Evolutionary conservation across 2,329 filamentous ascomycete genomes (phyloP), one percentile per base, ranked within the genome.

Genomic region (Fusarium guadeloupense): DNA sequence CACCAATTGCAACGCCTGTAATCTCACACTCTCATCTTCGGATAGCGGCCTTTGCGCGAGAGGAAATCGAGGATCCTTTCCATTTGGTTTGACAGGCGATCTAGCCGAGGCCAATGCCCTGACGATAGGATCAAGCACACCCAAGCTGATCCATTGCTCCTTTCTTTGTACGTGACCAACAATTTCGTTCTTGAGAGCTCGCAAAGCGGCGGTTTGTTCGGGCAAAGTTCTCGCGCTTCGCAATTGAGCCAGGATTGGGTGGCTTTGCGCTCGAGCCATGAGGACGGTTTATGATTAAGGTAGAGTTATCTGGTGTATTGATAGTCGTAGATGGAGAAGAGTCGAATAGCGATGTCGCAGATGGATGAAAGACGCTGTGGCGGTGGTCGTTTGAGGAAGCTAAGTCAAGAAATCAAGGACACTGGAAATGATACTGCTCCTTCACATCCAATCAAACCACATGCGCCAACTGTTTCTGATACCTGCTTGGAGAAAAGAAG

Each of bases 91-190:
- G 20, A 69, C 54, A 9, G 73, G 62, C 6, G 76, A 68, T 20
- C 69, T 70, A 44, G 69, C 70, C 13, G 72, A 64, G 41, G 74
- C 74, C 72, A 83, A 79, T 59, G 79, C 80, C 67, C 72, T 77
- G 70, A 81, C 81, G 50, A 83, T 78, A 28, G 84, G 83, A 47
- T 85, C 83, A 40, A 95, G 76, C 23, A 91, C 81, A 16, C 93
- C 93, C 49, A 85, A 78, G 54, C 81, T 81, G 34, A 97, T 83
- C 81, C 89, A 93, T 52, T 86, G 77, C 76, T 94, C 89, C 77
- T 99, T 99, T 74, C 89, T 89, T 74, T 94, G 88, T 28, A 90
- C 84, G 75, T 98, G 92, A 20, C 95, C 95, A 57, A 97, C 87
- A 41, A 96, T 84, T 62, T 95, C 90, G 75, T 97, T 95, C 80